phyloP scores from a whole-genome alignment of 768 basidiomycete genomes.

The Sistotremastrum niveocremeum region DNA sequence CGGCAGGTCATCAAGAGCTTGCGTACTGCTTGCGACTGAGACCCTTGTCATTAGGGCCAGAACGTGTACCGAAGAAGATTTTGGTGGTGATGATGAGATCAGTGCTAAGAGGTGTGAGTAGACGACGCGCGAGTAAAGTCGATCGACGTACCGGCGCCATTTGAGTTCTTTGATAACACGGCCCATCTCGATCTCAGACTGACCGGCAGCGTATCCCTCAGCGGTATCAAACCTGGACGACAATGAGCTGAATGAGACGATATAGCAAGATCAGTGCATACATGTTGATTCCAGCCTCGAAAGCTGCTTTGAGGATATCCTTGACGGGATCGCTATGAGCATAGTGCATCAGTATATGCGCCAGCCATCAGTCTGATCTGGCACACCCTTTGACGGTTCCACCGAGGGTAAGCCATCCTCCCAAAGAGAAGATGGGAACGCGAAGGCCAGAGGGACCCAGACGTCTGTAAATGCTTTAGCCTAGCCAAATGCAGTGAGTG shows the following conservation, averaged over 20 bases:
- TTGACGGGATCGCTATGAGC: constrained; percentile 10
- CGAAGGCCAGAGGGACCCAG: constrained; percentile 48
- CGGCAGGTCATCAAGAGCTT: too few species aligned
- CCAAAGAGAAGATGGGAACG: constrained; percentile 55
- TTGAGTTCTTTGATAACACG: constrained; percentile 64
- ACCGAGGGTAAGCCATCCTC: constrained; percentile 57
- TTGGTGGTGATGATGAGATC: constrained; percentile 75
- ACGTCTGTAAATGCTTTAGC: constrained; percentile 17
- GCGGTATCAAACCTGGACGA: constrained; percentile 42
- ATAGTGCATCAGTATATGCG: not conserved
- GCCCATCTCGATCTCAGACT: constrained; percentile 72
- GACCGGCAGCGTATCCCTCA: constrained; percentile 50
- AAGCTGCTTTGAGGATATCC: constrained; percentile 70
- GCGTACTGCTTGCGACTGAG: constrained; percentile 17
- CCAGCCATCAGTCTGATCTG: constrained; percentile 37
- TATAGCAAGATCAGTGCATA: not conserved
- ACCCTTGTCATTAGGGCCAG: constrained; percentile 38
- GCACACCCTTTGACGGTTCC: constrained; percentile 51
- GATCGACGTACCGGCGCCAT: constrained; percentile 26
- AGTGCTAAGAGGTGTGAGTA: constrained; percentile 7
- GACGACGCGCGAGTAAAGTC: too few species aligned
- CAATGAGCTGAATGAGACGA: not conserved
- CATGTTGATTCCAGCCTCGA: constrained; percentile 66
- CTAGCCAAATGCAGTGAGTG: too few species aligned
- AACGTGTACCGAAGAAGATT: constrained; percentile 57